These are phyloP conservation scores for Pseudozyma hubeiensis DNA, from an alignment of 1,284 basidiomycete species.

Conservation along the genomic window DNA sequence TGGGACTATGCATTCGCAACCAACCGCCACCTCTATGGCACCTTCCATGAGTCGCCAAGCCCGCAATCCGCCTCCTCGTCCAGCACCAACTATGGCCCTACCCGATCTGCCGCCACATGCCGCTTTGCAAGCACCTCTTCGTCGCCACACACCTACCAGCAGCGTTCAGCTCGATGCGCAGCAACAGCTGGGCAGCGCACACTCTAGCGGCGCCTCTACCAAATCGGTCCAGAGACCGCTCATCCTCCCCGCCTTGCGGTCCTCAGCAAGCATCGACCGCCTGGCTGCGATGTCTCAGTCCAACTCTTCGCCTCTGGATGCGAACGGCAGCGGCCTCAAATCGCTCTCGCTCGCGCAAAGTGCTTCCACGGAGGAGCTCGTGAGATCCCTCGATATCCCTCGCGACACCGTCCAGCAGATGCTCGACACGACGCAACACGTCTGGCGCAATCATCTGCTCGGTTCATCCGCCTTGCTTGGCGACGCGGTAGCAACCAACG, in stretches of 20 bases:
- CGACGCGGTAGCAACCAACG: not conserved
- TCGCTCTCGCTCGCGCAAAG: constrained; percentile 15
- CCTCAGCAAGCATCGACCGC: constrained; percentile 20
- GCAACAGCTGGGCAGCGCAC: not conserved
- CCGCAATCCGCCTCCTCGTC: constrained; percentile 37
- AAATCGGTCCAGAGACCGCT: constrained; percentile 25
- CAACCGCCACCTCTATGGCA: not conserved
- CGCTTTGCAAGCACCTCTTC: not conserved
- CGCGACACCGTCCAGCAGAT: constrained; percentile 44
- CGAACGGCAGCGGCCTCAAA: constrained; percentile 7
- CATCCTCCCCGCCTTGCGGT: constrained; percentile 31
- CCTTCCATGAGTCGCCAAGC: constrained; percentile 2
- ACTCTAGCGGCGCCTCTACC: constrained; percentile 2
- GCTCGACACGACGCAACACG: constrained; percentile 45
- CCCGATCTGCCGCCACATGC: constrained; percentile 18
- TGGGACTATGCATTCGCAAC: not conserved
- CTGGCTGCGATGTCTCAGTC: constrained; percentile 13
- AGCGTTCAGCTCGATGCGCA: constrained; percentile 3
- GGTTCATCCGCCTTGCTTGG: constrained; percentile 7
- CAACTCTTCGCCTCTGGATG: constrained; percentile 1
- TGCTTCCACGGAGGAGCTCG: constrained; percentile 34
- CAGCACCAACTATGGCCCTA: constrained; percentile 29
- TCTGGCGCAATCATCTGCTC: constrained; percentile 39
- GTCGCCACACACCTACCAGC: constrained; percentile 5
- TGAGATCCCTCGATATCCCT: constrained; percentile 45